Base-by-base conservation (phyloP, 2,329 filamentous ascomycete species). In the Fusarium bactridioides region DNA sequence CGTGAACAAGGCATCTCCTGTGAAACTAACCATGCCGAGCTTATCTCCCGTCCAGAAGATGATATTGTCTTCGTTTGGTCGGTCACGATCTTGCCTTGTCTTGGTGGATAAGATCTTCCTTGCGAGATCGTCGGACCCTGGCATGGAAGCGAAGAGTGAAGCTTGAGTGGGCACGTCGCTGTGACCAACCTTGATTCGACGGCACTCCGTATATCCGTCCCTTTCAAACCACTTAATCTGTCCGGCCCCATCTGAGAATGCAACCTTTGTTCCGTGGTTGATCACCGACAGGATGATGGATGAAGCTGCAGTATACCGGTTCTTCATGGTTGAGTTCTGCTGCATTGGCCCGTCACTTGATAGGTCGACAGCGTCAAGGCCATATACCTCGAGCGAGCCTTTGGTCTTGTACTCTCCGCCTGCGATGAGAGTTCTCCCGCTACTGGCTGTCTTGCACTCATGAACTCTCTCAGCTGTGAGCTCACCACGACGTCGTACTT, bases 391-490 rank as follows among this genome's bases (percentile, higher is more conserved):
- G 4, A 98, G 84, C 1, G 93, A 95, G 2, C 95, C 95, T 80
- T 96, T 95, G 37, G 92, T 94, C 75, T 96, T 97, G 83, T 98
- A 98, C 78, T 95, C 93, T 10, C 95, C 95, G 43, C 93, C 93
- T 6, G 94, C 93, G 57, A 97, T 88, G 31, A 98, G 82, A 0
- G 92, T 94, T 50, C 91, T 86, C 1, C 91, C 87, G 18, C 80
- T 87, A 0, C 82, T 76, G 1, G 80, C 79, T n/a, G 77, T 81
- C 74, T 91, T 91, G n/a, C 86, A 85, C 23, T 84, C 82, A 70
- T 80, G 83, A 18, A 89, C 84, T 70, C 86, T 86, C 61, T 88
- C 86, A 60, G 85, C 80, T 16, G 89, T 88, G 25, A 91, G 82
- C 66, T 87, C 84, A 25, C 86, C 86, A 10, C 84, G 83, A 8